Conservation (phyloP, 2,329 filamentous ascomycete genomes). For the Aspergillus quadrilineatus region DNA sequence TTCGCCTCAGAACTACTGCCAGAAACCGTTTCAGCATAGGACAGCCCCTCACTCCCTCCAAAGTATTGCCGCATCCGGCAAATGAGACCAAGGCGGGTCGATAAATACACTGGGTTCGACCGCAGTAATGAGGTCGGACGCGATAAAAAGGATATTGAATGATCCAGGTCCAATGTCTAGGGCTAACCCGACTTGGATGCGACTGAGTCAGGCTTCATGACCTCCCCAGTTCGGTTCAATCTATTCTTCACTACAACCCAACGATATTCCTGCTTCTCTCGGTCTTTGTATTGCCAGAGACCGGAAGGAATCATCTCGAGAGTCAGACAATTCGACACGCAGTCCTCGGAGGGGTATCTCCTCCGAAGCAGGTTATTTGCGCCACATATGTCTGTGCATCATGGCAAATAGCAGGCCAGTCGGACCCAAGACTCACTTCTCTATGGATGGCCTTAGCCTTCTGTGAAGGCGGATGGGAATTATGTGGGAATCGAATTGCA, state of each 20-base stretch:
- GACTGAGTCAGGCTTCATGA: slow-evolving; percentile 4
- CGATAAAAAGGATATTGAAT: neutral
- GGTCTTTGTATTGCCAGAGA: neutral
- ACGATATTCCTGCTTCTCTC: neutral
- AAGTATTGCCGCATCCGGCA: neutral
- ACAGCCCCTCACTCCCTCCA: neutral
- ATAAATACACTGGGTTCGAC: neutral
- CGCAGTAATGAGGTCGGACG: neutral
- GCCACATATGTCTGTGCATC: neutral
- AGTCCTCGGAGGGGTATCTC: neutral
- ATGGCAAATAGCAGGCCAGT: neutral
- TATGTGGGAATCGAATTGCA: too few relatives aligned
- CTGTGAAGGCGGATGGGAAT: too few relatives aligned
- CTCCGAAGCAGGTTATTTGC: neutral
- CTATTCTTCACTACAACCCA: neutral
- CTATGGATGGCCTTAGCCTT: too few relatives aligned
- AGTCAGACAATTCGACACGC: slow-evolving; percentile 1
- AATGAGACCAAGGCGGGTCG: neutral
- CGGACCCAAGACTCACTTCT: too few relatives aligned
- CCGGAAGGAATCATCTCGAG: neutral
- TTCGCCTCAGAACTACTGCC: too few relatives aligned
- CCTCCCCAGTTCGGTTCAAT: neutral
- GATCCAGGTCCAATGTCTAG: neutral
- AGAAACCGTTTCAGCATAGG: neutral
- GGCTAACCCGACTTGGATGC: neutral